Evolutionary conservation across 768 basidiomycete genomes (phyloP), one percentile per base, ranked within the genome.

Genomic region (Suillus bovinus): DNA sequence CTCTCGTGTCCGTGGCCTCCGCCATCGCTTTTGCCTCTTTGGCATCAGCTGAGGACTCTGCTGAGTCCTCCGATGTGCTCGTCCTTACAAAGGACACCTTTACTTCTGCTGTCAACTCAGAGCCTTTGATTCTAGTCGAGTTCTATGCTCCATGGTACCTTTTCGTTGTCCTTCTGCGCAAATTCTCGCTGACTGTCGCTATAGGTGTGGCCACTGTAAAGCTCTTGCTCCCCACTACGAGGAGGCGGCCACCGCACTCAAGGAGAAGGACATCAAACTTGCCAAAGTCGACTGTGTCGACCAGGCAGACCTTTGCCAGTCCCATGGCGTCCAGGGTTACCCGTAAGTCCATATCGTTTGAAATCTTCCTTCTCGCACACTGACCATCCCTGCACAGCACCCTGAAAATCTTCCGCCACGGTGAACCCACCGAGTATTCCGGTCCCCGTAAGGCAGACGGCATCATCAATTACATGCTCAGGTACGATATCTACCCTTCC

Each of bases 201-300:
- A 42, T 59, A 92, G 91, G 91, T 96, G 94, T 73, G 94, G 94
- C 52, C 95, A 97, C 79, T 97, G 96, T 83, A 96, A 96, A 72
- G 91, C 94, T 38, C 83, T 97, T 59, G 94, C 94, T 24, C 95
- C 95, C 59, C 89, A 96, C 66, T 96, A 96, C 67, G 93, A 96
- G 73, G 88, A 91, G 74, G 96, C 97, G 4, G 95, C 97, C 1
- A 96, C 96, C 13, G 80, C 86, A 39, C 87, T 99, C 75, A 97
- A 96, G 80, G 90, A 89, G 66, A 91, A 88, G 74, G 82, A 82
- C 75, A 93, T 99, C 79, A 90, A 90, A 75, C 78, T 99, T 59
- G 95, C 95, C 67, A 96, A 98, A 74, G 96, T 99, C 57, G 94
- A 99, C 81, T 99, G 96, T 76, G 96, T 97, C 50, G 95, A 93